Evolutionary conservation across 805 yeast species (phyloP), one percentile per base, ranked within the genome.

Genomic region (Candida succiphila): DNA sequence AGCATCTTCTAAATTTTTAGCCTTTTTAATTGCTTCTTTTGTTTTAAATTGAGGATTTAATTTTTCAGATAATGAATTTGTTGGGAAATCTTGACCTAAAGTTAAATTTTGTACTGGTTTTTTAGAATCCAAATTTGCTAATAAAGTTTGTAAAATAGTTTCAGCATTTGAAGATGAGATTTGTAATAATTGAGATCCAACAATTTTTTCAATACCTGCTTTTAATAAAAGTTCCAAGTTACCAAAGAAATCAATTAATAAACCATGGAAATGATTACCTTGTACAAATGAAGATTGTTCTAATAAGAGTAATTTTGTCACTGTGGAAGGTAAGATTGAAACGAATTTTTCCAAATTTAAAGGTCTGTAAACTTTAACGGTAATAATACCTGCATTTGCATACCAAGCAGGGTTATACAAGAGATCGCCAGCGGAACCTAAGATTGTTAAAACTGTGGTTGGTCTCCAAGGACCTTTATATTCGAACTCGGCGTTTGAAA

Each of bases 161-260:
- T 52, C 58, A 16, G 68, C 65, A 34, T 70, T 61, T 6, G 47
- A 46, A 22, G 53, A 54, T 36, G 58, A 59, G 29, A 69, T 59
- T 16, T 53, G 37, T 21, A 73, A 69, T 32, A 69, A 55, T 37
- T 76, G 81, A 49, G 72, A 64, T 16, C 79, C 65, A 31, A 81
- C 70, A 14, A 87, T 60, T 16, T 73, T 58, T 47, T 70, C 69
- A 42, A 75, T 62, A 44, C 63, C 56, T 53, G 65, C 56, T 49
- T 64, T 54, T 43, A 59, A 53, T 40, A 81, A 52, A 32, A 60
- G 38, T 44, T 64, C 51, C 57, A 69, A 61, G 32, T 74, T 73
- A 32, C 75, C 69, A 54, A 87, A 72, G 43, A 86, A 72, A 49
- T 87, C 95, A 43, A 87, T 69, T 43, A 81, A 64, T 27, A 87